phyloP scores from a whole-genome alignment of 2,329 filamentous ascomycete genomes.

The Penicillium hesseltinei region DNA sequence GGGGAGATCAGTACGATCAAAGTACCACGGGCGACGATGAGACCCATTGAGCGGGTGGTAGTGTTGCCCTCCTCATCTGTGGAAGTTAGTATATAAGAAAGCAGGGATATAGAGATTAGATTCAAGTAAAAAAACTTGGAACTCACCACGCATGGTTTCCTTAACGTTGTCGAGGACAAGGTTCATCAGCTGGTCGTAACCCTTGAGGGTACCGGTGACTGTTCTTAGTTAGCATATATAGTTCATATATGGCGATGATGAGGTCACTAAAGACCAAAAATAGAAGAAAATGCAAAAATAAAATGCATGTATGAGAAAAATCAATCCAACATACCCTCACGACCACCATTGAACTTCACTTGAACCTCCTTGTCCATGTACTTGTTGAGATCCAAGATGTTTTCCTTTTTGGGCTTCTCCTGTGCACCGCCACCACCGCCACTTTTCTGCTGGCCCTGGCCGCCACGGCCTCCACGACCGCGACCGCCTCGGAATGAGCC shows the following conservation, averaged over 20 bases:
- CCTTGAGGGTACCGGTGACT: constrained; percentile 89
- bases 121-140: neutral
- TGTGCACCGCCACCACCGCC: constrained; percentile 53
- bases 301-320: constrained; percentile 1
- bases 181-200: constrained; percentile 97
- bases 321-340: constrained; percentile 15
- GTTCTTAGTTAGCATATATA: constrained; percentile 13
- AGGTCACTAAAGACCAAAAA: neutral
- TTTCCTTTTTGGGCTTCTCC: constrained; percentile 94
- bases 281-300: neutral
- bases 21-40: constrained; percentile 88
- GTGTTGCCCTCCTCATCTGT: constrained; percentile 91
- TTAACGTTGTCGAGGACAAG: constrained; percentile 92
- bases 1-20: constrained; percentile 90
- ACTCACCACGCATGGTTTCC: constrained; percentile 79
- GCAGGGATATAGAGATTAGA: neutral
- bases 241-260: neutral
- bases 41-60: constrained; percentile 72
- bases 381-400: constrained; percentile 90
- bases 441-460: constrained; percentile 42
- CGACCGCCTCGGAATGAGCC: constrained; percentile 23
- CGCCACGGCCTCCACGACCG: constrained; percentile 19
- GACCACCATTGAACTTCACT: constrained; percentile 93
- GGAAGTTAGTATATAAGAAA: constrained; percentile 16
- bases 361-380: constrained; percentile 96